These are phyloP conservation scores for Austroboletus novae-zelandiae DNA, from an alignment of 1,284 basidiomycete genomes.

Conservation along the genomic window DNA sequence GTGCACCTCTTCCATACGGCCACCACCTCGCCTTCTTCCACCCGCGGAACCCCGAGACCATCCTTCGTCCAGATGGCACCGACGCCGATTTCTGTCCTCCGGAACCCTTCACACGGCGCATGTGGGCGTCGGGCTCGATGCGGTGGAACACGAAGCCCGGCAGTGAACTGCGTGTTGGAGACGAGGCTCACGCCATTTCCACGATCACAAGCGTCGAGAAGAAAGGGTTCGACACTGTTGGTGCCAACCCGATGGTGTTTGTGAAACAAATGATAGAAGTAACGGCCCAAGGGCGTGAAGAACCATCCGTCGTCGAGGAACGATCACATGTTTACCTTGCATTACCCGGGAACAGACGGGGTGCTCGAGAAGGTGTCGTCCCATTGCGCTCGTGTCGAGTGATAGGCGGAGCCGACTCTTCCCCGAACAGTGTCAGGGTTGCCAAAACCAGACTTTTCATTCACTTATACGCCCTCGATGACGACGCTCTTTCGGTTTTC, in stretches of 20 bases:
- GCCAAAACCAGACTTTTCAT: slow-evolving; percentile 57
- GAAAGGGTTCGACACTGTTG: slow-evolving; percentile 57
- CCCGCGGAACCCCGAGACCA: slow-evolving; percentile 54
- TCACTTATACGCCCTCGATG: slow-evolving; percentile 63
- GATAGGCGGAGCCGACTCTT: neutral
- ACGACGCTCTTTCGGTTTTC: slow-evolving; percentile 83
- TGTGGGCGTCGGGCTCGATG: slow-evolving; percentile 83
- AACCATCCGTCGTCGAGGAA: slow-evolving; percentile 61
- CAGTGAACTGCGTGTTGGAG: slow-evolving; percentile 51
- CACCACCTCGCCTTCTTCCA: slow-evolving; percentile 79
- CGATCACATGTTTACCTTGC: slow-evolving; percentile 74
- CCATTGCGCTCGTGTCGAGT: neutral
- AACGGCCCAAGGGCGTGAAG: slow-evolving; percentile 38
- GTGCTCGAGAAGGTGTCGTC: slow-evolving; percentile 43
- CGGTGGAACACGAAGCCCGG: slow-evolving; percentile 49
- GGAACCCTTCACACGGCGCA: slow-evolving; percentile 69
- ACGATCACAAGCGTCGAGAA: slow-evolving; percentile 57
- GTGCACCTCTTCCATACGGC: slow-evolving; percentile 52
- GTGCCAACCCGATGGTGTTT: slow-evolving; percentile 68
- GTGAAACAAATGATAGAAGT: slow-evolving; percentile 65
- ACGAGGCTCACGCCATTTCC: slow-evolving; percentile 48
- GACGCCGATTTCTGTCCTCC: slow-evolving; percentile 72
- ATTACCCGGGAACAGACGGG: slow-evolving; percentile 31
- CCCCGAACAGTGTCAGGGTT: slow-evolving; percentile 43
- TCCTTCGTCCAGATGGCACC: slow-evolving; percentile 69